Percentiles rank a stretch among this genome's conserved stretches.
Conservation (phyloP, 768 basidiomycete genomes). For the Hydnomerulius pinastri region DNA sequence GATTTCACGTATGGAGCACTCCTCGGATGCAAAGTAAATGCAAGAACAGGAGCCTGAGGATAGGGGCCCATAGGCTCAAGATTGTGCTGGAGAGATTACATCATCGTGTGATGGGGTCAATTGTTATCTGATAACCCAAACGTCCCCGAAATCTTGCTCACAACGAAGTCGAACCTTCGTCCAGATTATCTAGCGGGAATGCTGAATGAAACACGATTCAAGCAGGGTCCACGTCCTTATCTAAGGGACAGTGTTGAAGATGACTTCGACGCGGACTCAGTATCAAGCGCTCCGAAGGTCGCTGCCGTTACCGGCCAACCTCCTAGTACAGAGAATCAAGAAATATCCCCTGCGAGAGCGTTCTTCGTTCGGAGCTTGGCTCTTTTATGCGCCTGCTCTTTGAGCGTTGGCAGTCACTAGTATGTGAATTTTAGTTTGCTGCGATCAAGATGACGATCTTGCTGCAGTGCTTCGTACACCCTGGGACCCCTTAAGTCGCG, state of each 20-base stretch:
- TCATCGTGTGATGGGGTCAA: not conserved
- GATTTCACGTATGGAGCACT: no score
- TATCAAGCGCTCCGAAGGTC: not conserved
- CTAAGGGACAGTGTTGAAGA: not conserved
- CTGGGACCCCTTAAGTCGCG: conserved; percentile 79
- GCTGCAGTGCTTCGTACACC: conserved; percentile 63
- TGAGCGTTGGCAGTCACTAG: conserved; percentile 82
- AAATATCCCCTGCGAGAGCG: conserved; percentile 34
- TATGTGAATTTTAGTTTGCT: conserved; percentile 33
- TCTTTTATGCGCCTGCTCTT: conserved; percentile 67
- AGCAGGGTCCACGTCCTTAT: not conserved
- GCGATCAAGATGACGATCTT: conserved; percentile 1
- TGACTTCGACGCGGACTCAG: not conserved
- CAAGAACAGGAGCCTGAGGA: no score
- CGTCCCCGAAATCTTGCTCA: not conserved
- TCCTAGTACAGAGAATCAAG: not conserved
- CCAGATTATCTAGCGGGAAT: no score
- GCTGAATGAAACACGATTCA: not conserved
- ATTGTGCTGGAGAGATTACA: no score
- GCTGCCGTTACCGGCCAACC: not conserved
- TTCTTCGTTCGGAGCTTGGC: conserved; percentile 59
- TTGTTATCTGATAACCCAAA: conserved; percentile 27
- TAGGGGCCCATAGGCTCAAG: no score
- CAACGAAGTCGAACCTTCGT: conserved; percentile 5
- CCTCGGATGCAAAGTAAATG: no score